Conservation (phyloP, 768 basidiomycete species). For the Dioszegia crocea region DNA sequence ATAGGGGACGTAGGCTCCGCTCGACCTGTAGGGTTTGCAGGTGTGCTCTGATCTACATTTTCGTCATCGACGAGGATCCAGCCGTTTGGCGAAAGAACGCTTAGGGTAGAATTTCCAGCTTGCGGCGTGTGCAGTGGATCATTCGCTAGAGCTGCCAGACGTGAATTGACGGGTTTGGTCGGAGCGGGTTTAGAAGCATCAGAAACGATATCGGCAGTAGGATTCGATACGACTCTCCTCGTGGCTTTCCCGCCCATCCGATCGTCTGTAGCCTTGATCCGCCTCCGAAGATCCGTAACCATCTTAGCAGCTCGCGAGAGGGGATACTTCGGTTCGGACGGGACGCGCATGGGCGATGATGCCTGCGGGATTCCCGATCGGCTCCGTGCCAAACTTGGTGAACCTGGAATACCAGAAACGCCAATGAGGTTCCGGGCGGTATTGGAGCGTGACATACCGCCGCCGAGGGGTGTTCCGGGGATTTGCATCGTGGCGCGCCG, state of each 20-base stretch:
- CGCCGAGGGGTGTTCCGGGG: constrained; percentile 21
- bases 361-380: constrained; percentile 14
- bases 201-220: not conserved
- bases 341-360: constrained; percentile 4
- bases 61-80: constrained; percentile 34
- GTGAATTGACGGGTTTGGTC: not conserved
- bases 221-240: constrained; percentile 8
- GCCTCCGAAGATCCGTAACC: constrained; percentile 34
- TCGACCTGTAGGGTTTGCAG: constrained; percentile 6
- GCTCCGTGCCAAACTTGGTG: constrained; percentile 21
- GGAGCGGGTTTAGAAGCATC: not conserved
- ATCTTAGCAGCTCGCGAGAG: constrained; percentile 22
- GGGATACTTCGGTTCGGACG: constrained; percentile 1
- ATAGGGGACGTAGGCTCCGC: constrained; percentile 31
- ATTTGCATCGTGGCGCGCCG: constrained; percentile 18
- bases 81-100: constrained; percentile 29
- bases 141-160: not conserved
- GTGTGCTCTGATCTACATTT: not conserved
- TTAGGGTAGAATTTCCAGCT: not conserved
- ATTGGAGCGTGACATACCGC: constrained; percentile 16
- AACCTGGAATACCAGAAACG: constrained; percentile 9
- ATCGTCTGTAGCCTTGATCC: constrained; percentile 40
- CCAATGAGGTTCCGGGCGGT: constrained; percentile 33
- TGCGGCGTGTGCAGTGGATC: not conserved
- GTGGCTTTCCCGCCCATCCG: constrained; percentile 32